Evolutionary conservation across 495 filamentous ascomycete species (phyloP), one percentile per base, ranked within the genome.

Genomic region (Podospora pseudopauciseta): DNA sequence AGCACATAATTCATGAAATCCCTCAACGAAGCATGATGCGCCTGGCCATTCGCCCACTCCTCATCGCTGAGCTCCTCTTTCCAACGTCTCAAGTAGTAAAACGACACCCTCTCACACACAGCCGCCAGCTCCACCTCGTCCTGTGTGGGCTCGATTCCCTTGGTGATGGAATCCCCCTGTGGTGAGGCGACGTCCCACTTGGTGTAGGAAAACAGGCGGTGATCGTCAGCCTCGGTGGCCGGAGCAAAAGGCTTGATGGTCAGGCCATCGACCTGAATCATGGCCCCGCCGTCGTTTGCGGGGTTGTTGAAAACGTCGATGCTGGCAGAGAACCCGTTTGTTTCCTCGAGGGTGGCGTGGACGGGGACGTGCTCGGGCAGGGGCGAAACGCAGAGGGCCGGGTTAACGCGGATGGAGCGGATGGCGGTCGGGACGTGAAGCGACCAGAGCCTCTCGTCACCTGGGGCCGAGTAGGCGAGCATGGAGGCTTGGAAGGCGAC

Each of bases 401-500:
- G 65, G 56, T 75, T 75, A 32, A 77, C 53, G 9, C 53, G 18
- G 15, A 76, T 65, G 3, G 16, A 56, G 11, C 66, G 11, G 60
- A 76, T 76, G 16, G 2, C 57, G 19, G 54, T 72, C 28, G 76
- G 78, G 0, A 80, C 60, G 34, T 76, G 70, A 1, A 75, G 30
- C 4, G 70, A 62, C 61, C 57, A 23, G 15, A 78, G 49, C 3
- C 62, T 30, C 1, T 72, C 73, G 66, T 77, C 75, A 0, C 63
- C 60, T 0, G 77, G 78, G 19, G 28, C 56, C 0, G 34, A 61
- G 63, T 68, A 66, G 0, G 78, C 75, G 2, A 76, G 62, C 7
- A 80, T 30, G 1, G 73, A 56, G 34, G 71, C 59, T 53, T 79
- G 77, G 30, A 79, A 69, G 0, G 76, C 74, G 3, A 61, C 64